Evolutionary conservation across 2,329 filamentous ascomycete species (phyloP).

Genomic region (Cadophora luteo-olivacea): DNA sequence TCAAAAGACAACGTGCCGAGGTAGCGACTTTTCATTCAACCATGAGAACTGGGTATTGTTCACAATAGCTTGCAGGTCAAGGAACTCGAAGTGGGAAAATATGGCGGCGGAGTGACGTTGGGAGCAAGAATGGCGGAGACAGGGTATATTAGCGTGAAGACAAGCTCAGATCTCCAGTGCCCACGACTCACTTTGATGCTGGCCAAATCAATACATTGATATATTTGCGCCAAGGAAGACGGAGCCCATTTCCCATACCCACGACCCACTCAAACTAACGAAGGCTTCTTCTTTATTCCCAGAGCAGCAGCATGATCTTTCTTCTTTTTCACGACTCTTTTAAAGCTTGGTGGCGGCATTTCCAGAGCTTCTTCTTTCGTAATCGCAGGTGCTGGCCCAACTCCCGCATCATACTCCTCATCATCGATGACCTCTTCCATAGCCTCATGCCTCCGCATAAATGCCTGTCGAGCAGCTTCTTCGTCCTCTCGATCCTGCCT

Average conservation of each 20-base stretch:
- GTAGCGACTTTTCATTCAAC: no score
- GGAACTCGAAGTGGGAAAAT: neutral
- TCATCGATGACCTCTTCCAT: constrained; percentile 45
- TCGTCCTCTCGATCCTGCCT: constrained; percentile 81
- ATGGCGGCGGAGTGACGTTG: neutral
- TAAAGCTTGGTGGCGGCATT: constrained; percentile 71
- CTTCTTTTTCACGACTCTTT: constrained; percentile 83
- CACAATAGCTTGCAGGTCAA: neutral
- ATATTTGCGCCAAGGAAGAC: neutral
- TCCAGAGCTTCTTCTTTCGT: constrained; percentile 45
- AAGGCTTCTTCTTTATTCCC: constrained; percentile 86
- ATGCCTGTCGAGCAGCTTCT: constrained; percentile 80
- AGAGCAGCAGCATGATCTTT: constrained; percentile 77
- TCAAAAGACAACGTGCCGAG: no score
- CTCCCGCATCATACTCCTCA: constrained; percentile 41
- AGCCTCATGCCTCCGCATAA: constrained; percentile 54
- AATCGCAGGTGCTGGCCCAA: constrained; percentile 46
- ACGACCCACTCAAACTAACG: constrained; percentile 54
- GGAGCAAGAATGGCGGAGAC: neutral
- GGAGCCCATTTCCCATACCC: neutral
- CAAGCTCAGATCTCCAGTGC: neutral
- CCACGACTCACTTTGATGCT: constrained; percentile 9
- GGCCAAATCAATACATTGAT: constrained; percentile 3
- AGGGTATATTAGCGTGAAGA: constrained; percentile 8
- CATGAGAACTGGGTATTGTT: neutral